phyloP scores from a whole-genome alignment of 768 basidiomycete genomes.

The Russula dissimulans region DNA sequence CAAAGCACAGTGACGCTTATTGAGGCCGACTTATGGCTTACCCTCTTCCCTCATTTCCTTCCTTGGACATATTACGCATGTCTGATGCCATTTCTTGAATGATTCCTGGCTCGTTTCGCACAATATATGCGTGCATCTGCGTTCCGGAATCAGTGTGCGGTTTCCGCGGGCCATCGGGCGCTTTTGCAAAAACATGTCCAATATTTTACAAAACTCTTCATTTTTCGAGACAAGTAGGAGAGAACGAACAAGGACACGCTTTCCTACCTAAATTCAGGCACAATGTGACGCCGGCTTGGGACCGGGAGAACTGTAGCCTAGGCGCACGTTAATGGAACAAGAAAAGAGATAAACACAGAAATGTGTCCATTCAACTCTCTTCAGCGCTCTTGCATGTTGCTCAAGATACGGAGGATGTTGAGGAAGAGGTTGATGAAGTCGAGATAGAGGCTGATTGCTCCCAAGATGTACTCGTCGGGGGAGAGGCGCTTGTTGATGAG shows the following conservation, averaged over 20 bases:
- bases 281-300: no score
- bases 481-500: conserved; percentile 80
- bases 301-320: no score
- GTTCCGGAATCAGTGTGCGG: no score
- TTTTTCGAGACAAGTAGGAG: neutral
- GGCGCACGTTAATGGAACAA: neutral
- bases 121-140: no score
- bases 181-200: neutral
- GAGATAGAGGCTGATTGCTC: conserved; percentile 86
- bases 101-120: no score
- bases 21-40: no score
- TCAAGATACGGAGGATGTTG: conserved; percentile 76
- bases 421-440: conserved; percentile 91
- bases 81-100: no score
- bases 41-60: no score
- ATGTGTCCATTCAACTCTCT: neutral
- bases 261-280: no score
- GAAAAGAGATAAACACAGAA: neutral
- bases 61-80: no score
- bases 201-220: neutral
- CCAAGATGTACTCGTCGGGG: conserved; percentile 91
- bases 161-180: neutral
- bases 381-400: conserved; percentile 39
- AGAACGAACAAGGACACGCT: no score
- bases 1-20: no score